A percentile compares a stretch with the other conserved stretches of the same genome.
Evolutionary conservation across 805 yeast genomes (phyloP).

Genomic region (Candida parachauliodes): DNA sequence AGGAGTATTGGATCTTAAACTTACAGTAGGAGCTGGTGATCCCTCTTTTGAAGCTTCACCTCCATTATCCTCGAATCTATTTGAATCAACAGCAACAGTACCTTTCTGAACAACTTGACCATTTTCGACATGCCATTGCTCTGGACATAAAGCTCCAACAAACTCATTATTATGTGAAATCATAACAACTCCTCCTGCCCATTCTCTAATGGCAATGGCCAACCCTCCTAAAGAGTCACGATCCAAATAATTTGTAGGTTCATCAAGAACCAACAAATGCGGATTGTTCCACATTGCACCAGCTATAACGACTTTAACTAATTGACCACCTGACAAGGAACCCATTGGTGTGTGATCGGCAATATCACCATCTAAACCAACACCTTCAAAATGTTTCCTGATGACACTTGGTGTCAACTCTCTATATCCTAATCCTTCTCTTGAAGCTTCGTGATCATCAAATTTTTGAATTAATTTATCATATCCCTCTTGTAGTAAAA

Average conservation of each 20-base stretch:
- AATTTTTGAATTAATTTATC: conserved; percentile 42
- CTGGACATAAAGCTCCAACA: conserved; percentile 96
- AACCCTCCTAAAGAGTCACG: conserved; percentile 97
- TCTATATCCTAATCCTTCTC: conserved; percentile 46
- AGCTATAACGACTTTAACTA: conserved; percentile 96
- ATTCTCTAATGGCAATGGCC: conserved; percentile 95
- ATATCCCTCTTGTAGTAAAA: conserved; percentile 61
- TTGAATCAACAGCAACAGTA: conserved; percentile 65
- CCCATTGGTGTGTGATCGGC: conserved; percentile 98
- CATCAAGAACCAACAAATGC: conserved; percentile 91
- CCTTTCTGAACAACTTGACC: conserved; percentile 88
- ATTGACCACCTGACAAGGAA: conserved; percentile 94
- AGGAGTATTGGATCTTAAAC: conserved; percentile 25
- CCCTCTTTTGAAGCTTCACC: conserved; percentile 41
- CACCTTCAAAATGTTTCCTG: conserved; percentile 94
- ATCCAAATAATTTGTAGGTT: conserved; percentile 97
- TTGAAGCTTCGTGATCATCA: conserved; percentile 47
- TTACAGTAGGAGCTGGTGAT: conserved; percentile 37
- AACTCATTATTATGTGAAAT: conserved; percentile 97
- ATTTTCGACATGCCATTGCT: conserved; percentile 95
- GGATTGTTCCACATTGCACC: conserved; percentile 99
- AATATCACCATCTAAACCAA: conserved; percentile 95
- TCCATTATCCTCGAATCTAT: conserved; percentile 80
- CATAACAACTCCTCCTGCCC: conserved; percentile 98
- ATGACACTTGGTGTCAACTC: conserved; percentile 81